Evolutionary conservation across 257 asterid genomes (phyloP).

Genomic region (Gentiana dahurica): DNA sequence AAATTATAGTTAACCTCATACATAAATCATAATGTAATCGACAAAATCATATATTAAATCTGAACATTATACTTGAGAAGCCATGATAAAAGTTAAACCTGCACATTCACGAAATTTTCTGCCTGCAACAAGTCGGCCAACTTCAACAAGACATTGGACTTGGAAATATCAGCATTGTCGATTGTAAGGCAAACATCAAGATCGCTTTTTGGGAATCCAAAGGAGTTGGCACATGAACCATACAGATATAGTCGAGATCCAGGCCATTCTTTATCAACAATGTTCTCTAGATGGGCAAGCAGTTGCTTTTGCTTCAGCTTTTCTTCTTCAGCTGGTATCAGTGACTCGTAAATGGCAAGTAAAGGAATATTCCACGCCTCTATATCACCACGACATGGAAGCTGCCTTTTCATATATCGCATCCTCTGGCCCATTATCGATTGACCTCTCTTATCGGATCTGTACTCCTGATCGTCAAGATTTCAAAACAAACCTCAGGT

Average conservation of each 20-base stretch:
- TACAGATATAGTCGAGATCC: slow-evolving; percentile 65
- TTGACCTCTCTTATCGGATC: slow-evolving; percentile 80
- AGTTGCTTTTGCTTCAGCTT: slow-evolving; percentile 74
- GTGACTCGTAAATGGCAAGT: slow-evolving; percentile 49
- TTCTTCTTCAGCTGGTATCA: slow-evolving; percentile 91
- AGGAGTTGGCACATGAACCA: slow-evolving; percentile 97
- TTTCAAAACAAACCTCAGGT: slow-evolving; percentile 8
- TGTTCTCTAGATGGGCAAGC: slow-evolving; percentile 44
- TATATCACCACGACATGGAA: slow-evolving; percentile 51
- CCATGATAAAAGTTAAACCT: slow-evolving; percentile 30
- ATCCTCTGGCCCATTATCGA: slow-evolving; percentile 65
- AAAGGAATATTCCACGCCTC: slow-evolving; percentile 36
- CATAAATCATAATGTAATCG: no score
- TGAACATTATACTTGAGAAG: not conserved
- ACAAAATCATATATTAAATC: no score
- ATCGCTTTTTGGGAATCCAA: slow-evolving; percentile 89
- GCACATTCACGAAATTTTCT: slow-evolving; percentile 76
- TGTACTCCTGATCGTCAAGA: slow-evolving; percentile 48
- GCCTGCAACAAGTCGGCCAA: slow-evolving; percentile 73
- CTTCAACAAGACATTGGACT: slow-evolving; percentile 64
- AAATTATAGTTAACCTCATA: not conserved
- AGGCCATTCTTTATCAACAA: slow-evolving; percentile 76
- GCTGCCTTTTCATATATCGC: slow-evolving; percentile 48
- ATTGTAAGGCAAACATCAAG: slow-evolving; percentile 81
- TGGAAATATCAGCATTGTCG: slow-evolving; percentile 43